phyloP scores from a whole-genome alignment of 1,284 basidiomycete genomes.

The Mycena citricolor region DNA sequence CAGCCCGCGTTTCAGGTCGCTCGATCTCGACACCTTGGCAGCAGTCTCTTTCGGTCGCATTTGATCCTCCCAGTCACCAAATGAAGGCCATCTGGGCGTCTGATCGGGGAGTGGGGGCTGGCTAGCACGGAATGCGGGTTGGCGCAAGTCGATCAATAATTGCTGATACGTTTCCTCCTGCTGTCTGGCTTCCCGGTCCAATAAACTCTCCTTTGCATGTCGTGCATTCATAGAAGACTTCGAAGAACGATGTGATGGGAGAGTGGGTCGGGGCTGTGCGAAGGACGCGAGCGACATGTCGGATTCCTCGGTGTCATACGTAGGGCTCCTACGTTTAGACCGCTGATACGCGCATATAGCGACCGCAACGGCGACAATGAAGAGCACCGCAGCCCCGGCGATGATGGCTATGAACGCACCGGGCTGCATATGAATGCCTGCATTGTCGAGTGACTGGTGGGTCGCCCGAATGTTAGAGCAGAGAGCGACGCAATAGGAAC shows the following conservation, averaged over 20 bases:
- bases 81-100: too few species aligned
- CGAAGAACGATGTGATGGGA: constrained; percentile 4
- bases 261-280: constrained; percentile 16
- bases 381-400: constrained; percentile 12
- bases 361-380: constrained; percentile 8
- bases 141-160: constrained; percentile 16
- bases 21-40: too few species aligned
- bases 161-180: constrained; percentile 21
- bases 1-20: constrained; percentile 17
- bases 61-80: too few species aligned
- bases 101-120: constrained; percentile 15
- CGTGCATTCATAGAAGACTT: too few species aligned
- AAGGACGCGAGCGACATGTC: constrained; percentile 9
- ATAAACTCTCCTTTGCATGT: constrained; percentile 18
- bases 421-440: constrained; percentile 17
- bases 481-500: too few species aligned
- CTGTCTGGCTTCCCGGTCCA: constrained; percentile 15
- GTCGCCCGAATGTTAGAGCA: too few species aligned
- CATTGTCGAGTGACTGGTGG: constrained; percentile 14
- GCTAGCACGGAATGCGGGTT: constrained; percentile 10
- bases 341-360: constrained; percentile 15
- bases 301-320: constrained; percentile 16
- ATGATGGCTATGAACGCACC: constrained; percentile 16
- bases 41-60: too few species aligned
- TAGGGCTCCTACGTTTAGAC: constrained; percentile 14